Percentiles rank a stretch among this genome's conserved stretches.
phyloP scores from a whole-genome alignment of 2,329 filamentous ascomycete genomes.

The Graphium sp. region DNA sequence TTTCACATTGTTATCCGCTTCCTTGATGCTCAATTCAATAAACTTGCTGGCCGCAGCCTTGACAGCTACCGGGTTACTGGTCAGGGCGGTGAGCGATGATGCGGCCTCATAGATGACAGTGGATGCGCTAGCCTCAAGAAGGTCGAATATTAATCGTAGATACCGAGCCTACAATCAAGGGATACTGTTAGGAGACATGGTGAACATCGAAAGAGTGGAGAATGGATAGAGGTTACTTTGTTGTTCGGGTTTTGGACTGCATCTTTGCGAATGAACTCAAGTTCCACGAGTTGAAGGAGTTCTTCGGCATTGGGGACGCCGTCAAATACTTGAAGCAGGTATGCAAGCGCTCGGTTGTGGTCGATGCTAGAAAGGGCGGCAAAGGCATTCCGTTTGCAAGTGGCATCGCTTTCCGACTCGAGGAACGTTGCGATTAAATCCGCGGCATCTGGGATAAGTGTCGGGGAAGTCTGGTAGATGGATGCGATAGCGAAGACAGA shows the following conservation, averaged over 20 bases:
- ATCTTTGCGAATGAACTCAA: slow-evolving; percentile 97
- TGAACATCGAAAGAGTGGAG: no score
- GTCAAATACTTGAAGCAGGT: slow-evolving; percentile 79
- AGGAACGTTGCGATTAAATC: slow-evolving; percentile 85
- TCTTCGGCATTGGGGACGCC: slow-evolving; percentile 90
- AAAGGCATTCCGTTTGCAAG: slow-evolving; percentile 96
- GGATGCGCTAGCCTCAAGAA: slow-evolving; percentile 80
- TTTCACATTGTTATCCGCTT: slow-evolving; percentile 98
- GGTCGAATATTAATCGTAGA: slow-evolving; percentile 85
- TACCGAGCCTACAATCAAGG: slow-evolving; percentile 58
- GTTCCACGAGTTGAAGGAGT: slow-evolving; percentile 77
- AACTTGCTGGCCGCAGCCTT: slow-evolving; percentile 94
- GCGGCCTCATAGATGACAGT: slow-evolving; percentile 97
- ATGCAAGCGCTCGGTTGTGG: slow-evolving; percentile 81
- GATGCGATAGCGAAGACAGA: slow-evolving; percentile 89
- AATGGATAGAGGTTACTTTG: no score
- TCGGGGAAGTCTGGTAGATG: slow-evolving; percentile 80
- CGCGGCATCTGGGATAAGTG: slow-evolving; percentile 85
- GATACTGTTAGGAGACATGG: slow-evolving; percentile 10
- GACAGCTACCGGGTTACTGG: slow-evolving; percentile 90
- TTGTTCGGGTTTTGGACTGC: slow-evolving; percentile 88
- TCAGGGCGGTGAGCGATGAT: slow-evolving; percentile 83
- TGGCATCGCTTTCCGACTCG: slow-evolving; percentile 78
- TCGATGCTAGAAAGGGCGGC: slow-evolving; percentile 80
- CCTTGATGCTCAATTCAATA: slow-evolving; percentile 92